phyloP scores from a whole-genome alignment of 139 green algal genomes.

The Micractinium conductrix region DNA sequence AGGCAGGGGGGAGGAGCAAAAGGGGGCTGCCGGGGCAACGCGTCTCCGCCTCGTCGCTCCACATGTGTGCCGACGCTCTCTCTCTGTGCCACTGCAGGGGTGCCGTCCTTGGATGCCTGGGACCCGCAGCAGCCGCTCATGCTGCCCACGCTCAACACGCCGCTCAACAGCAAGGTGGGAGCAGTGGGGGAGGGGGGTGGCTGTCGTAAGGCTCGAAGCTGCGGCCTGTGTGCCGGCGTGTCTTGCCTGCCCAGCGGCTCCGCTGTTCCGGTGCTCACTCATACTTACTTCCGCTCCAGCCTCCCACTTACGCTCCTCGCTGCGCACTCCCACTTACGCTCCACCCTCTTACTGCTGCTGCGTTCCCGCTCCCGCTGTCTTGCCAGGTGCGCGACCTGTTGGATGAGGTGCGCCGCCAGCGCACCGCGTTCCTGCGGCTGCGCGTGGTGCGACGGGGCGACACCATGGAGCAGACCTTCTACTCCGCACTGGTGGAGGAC shows the following conservation, averaged over 20 bases:
- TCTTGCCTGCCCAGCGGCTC: too few species aligned
- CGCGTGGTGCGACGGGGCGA: constrained; percentile 63
- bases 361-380: neutral
- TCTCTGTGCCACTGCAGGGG: neutral
- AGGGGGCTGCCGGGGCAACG: neutral
- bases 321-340: neutral
- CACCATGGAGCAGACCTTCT: constrained; percentile 68
- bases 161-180: constrained; percentile 12
- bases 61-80: neutral
- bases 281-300: too few species aligned
- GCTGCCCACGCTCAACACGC: constrained; percentile 22
- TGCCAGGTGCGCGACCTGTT: constrained; percentile 63
- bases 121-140: constrained; percentile 36
- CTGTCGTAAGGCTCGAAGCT: neutral
- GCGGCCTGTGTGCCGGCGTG: neutral
- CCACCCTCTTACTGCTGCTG: neutral
- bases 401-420: constrained; percentile 67
- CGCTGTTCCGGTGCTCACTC: too few species aligned
- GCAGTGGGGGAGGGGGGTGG: too few species aligned
- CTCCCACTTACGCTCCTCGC: neutral
- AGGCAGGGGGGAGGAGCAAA: too few species aligned
- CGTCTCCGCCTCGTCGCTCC: neutral
- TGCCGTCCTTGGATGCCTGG: constrained; percentile 43
- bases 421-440: constrained; percentile 74
- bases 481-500: constrained; percentile 83